Base-by-base conservation (phyloP, 192 early-diverging fungal genomes). In the Chytriomyces hyalinus region DNA sequence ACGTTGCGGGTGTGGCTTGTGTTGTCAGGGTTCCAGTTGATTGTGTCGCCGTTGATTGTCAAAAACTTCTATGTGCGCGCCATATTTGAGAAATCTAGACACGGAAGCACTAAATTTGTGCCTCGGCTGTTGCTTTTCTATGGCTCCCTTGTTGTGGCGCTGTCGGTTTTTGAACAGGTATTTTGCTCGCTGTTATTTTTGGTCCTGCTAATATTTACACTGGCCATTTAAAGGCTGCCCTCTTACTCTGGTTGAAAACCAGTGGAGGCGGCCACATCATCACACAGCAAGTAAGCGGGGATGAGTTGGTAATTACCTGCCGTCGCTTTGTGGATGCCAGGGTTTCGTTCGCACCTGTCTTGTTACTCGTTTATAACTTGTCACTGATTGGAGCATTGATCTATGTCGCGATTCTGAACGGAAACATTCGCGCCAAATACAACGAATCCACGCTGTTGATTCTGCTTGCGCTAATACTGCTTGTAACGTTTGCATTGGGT, bases 341-440 rank as follows among this genome's bases (percentile, higher is more conserved):
- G 22, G 22, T 28, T 36, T 64, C 22, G 9, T 11, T 20, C 11
- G 62, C 24, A 11, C 2, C 36, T 36, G 20, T 24, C 62, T 24
- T 64, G 11, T 26, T 64, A 4, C 36, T 28, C 24, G 11, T 64
- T 11, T 64, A 20, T 26, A 13, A 64, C 24, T 20, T 11, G 62
- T 26, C 36, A 11, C 11, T 64, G 6, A 11, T 64, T 15, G 22
- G 20, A 11, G 24, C n/a, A 15, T 24, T 64, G 11, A 10, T 15
- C 4, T 5, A 28, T 6, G 62, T 64, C 62, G 13, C 62, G 22
- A 28, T 20, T 36, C 20, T 64, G 11, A 24, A 11, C 13, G 36
- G 24, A 64, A 26, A 64, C 36, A 36, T 64, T 5, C 20, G 62
- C 62, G 22, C 36, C 36, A 15, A 64, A 64, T 64, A 64, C 62